Base-by-base conservation (phyloP, 768 basidiomycete species). In the Russula lepida region DNA sequence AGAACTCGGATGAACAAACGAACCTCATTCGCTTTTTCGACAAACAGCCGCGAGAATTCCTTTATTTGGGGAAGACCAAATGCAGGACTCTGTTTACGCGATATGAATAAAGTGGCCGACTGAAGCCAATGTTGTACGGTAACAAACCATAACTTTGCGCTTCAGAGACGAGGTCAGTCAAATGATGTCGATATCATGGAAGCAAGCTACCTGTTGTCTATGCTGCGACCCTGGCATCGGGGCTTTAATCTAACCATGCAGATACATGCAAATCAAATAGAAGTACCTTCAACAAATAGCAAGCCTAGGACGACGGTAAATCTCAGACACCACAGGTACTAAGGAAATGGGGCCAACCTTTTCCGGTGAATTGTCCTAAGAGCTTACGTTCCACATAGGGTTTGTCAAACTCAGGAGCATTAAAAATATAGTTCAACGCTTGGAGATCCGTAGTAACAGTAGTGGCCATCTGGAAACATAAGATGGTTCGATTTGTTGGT, bases 11-110 rank as follows among this genome's bases (percentile, higher is more conserved):
- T 37, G 25, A 35, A 30, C 48, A 12, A 35, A 41, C 48, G 23
- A 54, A 59, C 65, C 60, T 47, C 63, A 11, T 57, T 64, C 33
- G 56, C 59, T 50, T 59, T 67, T 54, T 67, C 48, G 21, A 63
- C 41, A 19, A 66, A 60, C 32, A 60, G 17, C 13, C n/a, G 49
- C 9, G 58, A 56, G 39, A 52, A 61, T 37, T 8, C 64, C n/a
- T 41, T 60, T n/a, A 60, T 47, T 32, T 53, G 54, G 5, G 63
- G 41, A 8, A 27, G 59, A 44, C 63, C 63, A 33, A 64, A 64
- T 15, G 63, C 63, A n/a, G 63, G 63, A 19, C 43, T 32, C 63
- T 64, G n/a, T 37, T 37, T 15, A 8, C 7, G n/a, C 19, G 47
- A 50, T 30, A 30, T 64, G n/a, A 56, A 43, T 21, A 47, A 41